These are phyloP conservation scores for Stellera chamaejasme DNA, from an alignment of 345 rosid species.

Conservation along the genomic window DNA sequence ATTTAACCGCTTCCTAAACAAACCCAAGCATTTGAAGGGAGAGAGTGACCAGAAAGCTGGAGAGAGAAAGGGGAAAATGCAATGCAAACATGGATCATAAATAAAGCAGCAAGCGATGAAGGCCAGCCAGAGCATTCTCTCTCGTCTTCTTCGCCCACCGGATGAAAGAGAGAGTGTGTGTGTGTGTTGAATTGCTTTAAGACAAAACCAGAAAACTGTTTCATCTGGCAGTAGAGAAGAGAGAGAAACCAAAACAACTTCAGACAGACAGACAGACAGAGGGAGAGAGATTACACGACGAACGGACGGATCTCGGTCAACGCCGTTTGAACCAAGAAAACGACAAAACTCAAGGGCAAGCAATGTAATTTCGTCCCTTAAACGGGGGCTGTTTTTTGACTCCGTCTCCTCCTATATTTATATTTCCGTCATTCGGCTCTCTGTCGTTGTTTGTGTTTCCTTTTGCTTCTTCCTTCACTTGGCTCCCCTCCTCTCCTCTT, in stretches of 20 bases:
- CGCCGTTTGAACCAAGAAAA: conserved; percentile 37
- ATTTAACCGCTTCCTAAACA: conserved; percentile 33
- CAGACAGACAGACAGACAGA: too few relatives aligned
- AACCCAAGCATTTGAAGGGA: conserved; percentile 12
- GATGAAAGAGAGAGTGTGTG: neutral
- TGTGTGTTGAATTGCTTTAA: neutral
- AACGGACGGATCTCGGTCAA: conserved; percentile 39
- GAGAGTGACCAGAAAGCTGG: neutral
- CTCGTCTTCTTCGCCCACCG: conserved; percentile 1
- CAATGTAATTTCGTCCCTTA: conserved; percentile 15
- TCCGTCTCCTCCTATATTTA: conserved; percentile 4
- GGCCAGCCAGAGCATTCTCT: neutral
- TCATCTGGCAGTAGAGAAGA: neutral
- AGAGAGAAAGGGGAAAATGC: neutral
- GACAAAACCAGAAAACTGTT: neutral
- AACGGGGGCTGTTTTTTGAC: neutral
- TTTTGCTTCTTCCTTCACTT: neutral
- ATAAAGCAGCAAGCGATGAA: conserved; percentile 3
- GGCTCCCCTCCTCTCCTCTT: conserved; percentile 12
- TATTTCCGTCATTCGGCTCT: conserved; percentile 14
- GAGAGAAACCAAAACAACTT: neutral
- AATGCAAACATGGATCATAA: neutral
- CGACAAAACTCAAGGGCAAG: conserved; percentile 21
- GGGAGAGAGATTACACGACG: conserved; percentile 17
- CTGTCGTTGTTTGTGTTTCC: conserved; percentile 21